Evolutionary conservation across 2,329 filamentous ascomycete species (phyloP), one percentile per base, ranked within the genome.

Genomic region (Sporothrix protearum): DNA sequence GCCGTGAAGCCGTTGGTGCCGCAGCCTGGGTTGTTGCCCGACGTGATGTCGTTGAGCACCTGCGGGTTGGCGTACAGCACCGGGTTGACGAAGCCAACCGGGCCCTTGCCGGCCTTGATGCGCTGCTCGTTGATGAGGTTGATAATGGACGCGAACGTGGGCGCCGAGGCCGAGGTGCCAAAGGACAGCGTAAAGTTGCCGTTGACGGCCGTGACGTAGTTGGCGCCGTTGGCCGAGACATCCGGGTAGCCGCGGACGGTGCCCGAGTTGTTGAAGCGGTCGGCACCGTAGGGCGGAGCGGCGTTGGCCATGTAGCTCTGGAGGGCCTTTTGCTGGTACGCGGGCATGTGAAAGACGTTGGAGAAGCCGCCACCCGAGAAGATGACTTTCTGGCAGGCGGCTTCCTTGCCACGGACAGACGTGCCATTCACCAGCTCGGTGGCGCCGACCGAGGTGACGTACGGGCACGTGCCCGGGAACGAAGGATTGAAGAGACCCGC

Each of bases 111-210:
- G 9, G 79, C 80, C 0, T 82, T 78, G n/a, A 90, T 78, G 53
- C 87, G 81, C 0, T 86, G 86, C 75, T 91, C 88, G 75, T 92
- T 91, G 72, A 91, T 80, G 2, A 91, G 83, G 1, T 86, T 82
- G 57, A 92, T 80, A 70, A 91, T 81, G 10, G 83, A 85, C 0
- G 87, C 85, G 19, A 87, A 86, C 0, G 86, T 80, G 0, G 90
- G 90, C 0, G 86, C 79, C 0, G 89, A 75, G 45, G 73, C 73
- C 71, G 83, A 85, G 0, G 87, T 88, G 16, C 86, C 86, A 67
- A 80, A 85, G 0, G 83, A 80, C 36, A 83, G 78, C 0, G 76
- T 74, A 70, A 83, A 83, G 5, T 76, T 75, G 25, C 83, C 69
- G 59, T 71, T 71, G 69, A 53, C 49, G 47, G 76, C n/a, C 75